Base-by-base conservation (phyloP, 148 eudicot species). In the Diospyros lotus region DNA sequence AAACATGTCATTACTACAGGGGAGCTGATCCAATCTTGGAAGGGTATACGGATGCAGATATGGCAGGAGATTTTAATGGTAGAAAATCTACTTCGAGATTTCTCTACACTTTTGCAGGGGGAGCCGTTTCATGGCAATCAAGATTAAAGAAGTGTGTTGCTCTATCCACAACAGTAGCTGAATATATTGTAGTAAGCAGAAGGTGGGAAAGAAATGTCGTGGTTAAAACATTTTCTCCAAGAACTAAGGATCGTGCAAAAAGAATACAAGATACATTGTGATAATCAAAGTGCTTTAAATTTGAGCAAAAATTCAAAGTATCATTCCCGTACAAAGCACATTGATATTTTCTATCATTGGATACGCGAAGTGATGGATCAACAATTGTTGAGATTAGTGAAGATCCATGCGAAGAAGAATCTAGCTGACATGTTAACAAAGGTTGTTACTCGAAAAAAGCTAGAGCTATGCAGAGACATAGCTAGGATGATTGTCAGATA, bases 141-240 rank as follows among this genome's bases (percentile, higher is more conserved):
- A 73, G 10, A 38, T 10, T 73, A 1, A 18, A 73, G 42, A 62
- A 73, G 50, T 73, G 68, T 61, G 55, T 73, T 9, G 58, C 68
- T n/a, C 10, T 63, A 51, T 73, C 68, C 1, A 61, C 68, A 10
- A 28, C 6, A 0, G 69, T 62, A 50, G 44, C 38, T 4, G 8
- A 73, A 17, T 63, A 63, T 48, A 61, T 73, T 18, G 39, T 11
- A 11, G 18, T 28, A 9, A 9, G 40, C 5, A 1, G 45, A 63
- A 73, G 68, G 13, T 28, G 28, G 53, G 15, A 58, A 58, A 28
- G 28, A 58, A 15, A 58, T 58, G 62, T 58, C 7, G 2, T 58
- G 28, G 62, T 1, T 58, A 2, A 58, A n/a, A 38, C 62, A 3
- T 45, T 12, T 73, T 8, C 58, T 73, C 18, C 17, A 46, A 60